These are phyloP conservation scores for Lactarius quietus DNA, from an alignment of 768 basidiomycete genomes.

Conservation along the genomic window DNA sequence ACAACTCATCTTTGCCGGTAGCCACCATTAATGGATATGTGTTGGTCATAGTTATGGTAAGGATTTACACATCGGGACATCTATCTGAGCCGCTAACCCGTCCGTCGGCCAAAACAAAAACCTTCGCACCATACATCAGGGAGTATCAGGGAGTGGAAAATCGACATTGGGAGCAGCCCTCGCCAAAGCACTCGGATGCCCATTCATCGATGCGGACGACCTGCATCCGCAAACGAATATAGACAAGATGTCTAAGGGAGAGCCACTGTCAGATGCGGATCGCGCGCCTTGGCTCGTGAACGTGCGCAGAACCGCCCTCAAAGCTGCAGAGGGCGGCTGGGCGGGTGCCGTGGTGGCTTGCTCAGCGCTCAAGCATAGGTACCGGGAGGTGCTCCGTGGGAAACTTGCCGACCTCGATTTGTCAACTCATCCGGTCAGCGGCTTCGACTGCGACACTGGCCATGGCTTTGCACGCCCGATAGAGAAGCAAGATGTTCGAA, in stretches of 20 bases:
- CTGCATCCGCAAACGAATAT: conserved; percentile 80
- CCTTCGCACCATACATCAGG: conserved; percentile 38
- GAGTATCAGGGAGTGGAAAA: conserved; percentile 72
- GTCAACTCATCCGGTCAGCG: not conserved
- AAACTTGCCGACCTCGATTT: not conserved
- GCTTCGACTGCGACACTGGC: not conserved
- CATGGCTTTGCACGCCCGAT: not conserved
- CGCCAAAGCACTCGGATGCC: conserved; percentile 55
- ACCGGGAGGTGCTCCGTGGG: conserved; percentile 81
- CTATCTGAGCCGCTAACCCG: not conserved
- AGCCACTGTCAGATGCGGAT: conserved; percentile 76
- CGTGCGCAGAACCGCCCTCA: conserved; percentile 64
- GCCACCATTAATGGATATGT: not conserved
- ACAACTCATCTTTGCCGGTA: not conserved
- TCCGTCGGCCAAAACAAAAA: not conserved
- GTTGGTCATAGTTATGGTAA: conserved; percentile 16
- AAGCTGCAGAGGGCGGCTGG: conserved; percentile 45
- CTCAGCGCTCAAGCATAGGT: conserved; percentile 76
- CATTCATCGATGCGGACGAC: conserved; percentile 88
- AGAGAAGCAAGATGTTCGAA: conserved; percentile 13
- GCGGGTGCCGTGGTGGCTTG: conserved; percentile 73
- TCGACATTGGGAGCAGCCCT: conserved; percentile 64
- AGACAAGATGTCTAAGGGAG: conserved; percentile 79
- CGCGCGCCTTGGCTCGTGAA: conserved; percentile 80
- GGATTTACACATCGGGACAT: not conserved